These are phyloP conservation scores for Colletotrichum sp. DNA, from an alignment of 2,329 filamentous ascomycete species.

Conservation along the genomic window DNA sequence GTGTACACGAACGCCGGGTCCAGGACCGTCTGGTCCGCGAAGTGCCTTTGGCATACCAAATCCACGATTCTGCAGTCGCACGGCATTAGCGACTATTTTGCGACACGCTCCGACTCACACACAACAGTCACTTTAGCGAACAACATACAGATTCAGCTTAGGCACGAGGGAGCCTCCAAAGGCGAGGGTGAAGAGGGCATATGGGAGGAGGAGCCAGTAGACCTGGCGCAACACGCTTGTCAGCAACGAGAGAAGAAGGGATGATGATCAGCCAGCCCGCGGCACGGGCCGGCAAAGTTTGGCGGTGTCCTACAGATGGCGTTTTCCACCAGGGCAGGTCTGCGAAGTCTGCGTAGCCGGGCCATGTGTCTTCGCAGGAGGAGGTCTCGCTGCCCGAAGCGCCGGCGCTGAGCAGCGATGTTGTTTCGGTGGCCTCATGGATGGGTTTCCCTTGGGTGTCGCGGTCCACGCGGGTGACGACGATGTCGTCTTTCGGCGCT, in stretches of 20 bases:
- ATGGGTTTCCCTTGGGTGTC: not conserved
- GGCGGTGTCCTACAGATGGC: slow-evolving; percentile 58
- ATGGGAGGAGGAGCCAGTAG: slow-evolving; percentile 83
- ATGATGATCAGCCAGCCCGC: not conserved
- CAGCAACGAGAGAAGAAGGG: slow-evolving; percentile 24
- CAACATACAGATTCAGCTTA: slow-evolving; percentile 75
- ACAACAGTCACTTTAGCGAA: not conserved
- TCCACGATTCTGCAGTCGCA: slow-evolving; percentile 65
- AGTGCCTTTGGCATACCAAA: slow-evolving; percentile 84
- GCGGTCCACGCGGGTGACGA: slow-evolving; percentile 17
- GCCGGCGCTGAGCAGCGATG: slow-evolving; percentile 41
- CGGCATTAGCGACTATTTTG: not conserved
- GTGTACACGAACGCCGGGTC: slow-evolving; percentile 66
- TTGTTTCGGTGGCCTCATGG: slow-evolving; percentile 36
- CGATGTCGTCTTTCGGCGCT: slow-evolving; percentile 11
- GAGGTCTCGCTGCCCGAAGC: slow-evolving; percentile 18
- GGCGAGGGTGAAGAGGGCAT: slow-evolving; percentile 81
- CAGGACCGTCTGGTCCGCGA: slow-evolving; percentile 66
- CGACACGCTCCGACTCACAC: not conserved
- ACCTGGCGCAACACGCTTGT: slow-evolving; percentile 56
- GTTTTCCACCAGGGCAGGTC: slow-evolving; percentile 65
- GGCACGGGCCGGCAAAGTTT: not conserved
- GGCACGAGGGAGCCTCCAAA: slow-evolving; percentile 88
- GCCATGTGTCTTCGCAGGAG: slow-evolving; percentile 44
- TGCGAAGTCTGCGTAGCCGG: slow-evolving; percentile 61